Evolutionary conservation across 768 basidiomycete genomes (phyloP), one percentile per base, ranked within the genome.

Genomic region (Boletus sp.): DNA sequence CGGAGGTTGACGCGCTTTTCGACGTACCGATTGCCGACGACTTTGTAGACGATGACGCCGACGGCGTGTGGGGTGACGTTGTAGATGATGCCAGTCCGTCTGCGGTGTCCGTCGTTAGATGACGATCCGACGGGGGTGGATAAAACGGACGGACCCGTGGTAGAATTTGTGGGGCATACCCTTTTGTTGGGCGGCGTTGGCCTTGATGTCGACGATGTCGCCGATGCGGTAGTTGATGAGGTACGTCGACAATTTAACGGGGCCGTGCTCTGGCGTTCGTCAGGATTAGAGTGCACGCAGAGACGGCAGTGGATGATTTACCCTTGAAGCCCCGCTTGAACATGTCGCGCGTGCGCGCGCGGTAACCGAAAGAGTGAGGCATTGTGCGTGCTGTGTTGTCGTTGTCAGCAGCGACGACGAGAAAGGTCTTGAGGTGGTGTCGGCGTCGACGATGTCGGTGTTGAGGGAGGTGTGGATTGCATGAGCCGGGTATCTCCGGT

Each of bases 361-460:
- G 89, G 83, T 95, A 92, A 92, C 96, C 96, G 85, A 89, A 99
- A 56, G 96, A 98, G 92, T 98, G 94, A 82, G 96, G 96, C 96
- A 99, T 98, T 76, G 87, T 86, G 85, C 82, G 73, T 80, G 64
- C 81, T 87, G 68, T 12, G 35, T 50, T 3, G 39, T 54, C 45
- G 52, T 46, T 33, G 50, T 58, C 41, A 62, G 52, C 12, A 24
- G 20, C 52, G 57, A 50, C 52, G 57, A 63, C 57, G 57, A 55
- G n/a, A 33, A 62, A 58, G 46, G 59, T 51, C 62, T 59, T 29
- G n/a, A n/a, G n/a, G n/a, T n/a, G 73, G 64, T 67, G 62, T 73
- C 69, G 74, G 71, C 63, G 75, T 76, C 75, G 81, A 77, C 77
- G 75, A 75, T 74, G 78, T 76, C 76, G 72, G 76, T 77, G 75